These are phyloP conservation scores for Cercospora beticola DNA, from an alignment of 2,329 filamentous ascomycete genomes.

Conservation along the genomic window DNA sequence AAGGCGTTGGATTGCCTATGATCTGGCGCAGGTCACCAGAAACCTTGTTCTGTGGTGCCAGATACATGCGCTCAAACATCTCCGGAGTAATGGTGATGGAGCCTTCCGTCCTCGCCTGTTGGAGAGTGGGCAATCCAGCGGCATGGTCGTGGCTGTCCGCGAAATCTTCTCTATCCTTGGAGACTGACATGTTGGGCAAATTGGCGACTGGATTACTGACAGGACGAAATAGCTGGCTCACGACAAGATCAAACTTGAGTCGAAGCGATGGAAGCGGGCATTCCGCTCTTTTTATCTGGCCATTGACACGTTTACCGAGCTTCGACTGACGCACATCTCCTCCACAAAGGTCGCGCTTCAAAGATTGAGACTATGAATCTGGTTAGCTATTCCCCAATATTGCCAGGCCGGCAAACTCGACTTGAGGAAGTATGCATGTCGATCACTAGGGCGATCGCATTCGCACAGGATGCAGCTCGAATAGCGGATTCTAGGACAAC, in stretches of 20 bases:
- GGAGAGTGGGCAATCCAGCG: constrained; percentile 12
- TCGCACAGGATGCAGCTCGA: neutral
- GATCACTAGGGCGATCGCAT: neutral
- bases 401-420: neutral
- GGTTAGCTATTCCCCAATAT: neutral
- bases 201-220: neutral
- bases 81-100: constrained; percentile 25
- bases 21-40: constrained; percentile 22
- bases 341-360: neutral
- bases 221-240: neutral
- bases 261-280: neutral
- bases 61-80: constrained; percentile 30
- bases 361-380: neutral
- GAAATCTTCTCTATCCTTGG: constrained; percentile 1
- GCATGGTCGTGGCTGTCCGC: constrained; percentile 2
- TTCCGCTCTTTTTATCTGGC: neutral
- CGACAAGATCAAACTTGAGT: neutral
- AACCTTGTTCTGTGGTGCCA: constrained; percentile 24
- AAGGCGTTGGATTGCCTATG: constrained; percentile 19
- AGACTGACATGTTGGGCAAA: neutral
- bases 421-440: neutral
- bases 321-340: neutral
- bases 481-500: neutral
- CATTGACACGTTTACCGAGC: neutral
- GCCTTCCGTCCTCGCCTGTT: constrained; percentile 23